Percentiles rank a stretch among this genome's conserved stretches.
These are phyloP conservation scores for Mycogone perniciosa DNA, from an alignment of 2,329 filamentous ascomycete species.

Conservation along the genomic window DNA sequence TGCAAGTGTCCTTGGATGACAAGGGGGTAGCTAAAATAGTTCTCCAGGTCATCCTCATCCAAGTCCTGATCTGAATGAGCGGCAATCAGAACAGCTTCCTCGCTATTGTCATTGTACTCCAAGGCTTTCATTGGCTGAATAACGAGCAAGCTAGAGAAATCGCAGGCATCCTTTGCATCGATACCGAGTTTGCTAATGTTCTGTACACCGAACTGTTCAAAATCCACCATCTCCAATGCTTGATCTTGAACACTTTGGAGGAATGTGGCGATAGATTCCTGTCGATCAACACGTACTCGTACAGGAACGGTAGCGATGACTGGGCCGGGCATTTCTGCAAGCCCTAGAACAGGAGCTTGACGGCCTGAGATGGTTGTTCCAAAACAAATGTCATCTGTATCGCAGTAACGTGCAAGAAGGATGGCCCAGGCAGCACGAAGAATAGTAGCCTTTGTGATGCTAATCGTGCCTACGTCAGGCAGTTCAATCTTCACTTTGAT, in stretches of 20 bases:
- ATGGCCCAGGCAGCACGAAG: conserved; percentile 25
- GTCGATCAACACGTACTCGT: not conserved
- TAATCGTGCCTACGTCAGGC: not conserved
- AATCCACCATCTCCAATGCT: conserved; percentile 11
- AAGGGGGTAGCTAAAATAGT: conserved; percentile 9
- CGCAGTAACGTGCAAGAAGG: conserved; percentile 31
- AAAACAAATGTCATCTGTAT: conserved; percentile 17
- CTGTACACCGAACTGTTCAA: conserved; percentile 19
- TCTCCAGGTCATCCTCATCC: not conserved
- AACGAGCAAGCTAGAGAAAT: conserved; percentile 17
- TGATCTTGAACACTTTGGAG: conserved; percentile 12
- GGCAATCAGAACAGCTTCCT: not conserved
- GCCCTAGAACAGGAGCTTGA: conserved; percentile 13
- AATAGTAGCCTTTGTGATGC: conserved; percentile 17
- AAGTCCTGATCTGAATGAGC: not conserved
- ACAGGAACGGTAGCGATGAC: conserved; percentile 8
- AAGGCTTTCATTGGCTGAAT: conserved; percentile 9
- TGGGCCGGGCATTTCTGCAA: conserved; percentile 15
- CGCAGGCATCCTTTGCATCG: conserved; percentile 11
- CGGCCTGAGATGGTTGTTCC: conserved; percentile 16
- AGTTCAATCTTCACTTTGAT: not conserved
- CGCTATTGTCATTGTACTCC: not conserved
- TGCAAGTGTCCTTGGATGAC: conserved; percentile 1
- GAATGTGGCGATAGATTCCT: not conserved
- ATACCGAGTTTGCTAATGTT: conserved; percentile 15